These are phyloP conservation scores for Boletus pseudopeckii DNA, from an alignment of 768 basidiomycete species.

Conservation along the genomic window DNA sequence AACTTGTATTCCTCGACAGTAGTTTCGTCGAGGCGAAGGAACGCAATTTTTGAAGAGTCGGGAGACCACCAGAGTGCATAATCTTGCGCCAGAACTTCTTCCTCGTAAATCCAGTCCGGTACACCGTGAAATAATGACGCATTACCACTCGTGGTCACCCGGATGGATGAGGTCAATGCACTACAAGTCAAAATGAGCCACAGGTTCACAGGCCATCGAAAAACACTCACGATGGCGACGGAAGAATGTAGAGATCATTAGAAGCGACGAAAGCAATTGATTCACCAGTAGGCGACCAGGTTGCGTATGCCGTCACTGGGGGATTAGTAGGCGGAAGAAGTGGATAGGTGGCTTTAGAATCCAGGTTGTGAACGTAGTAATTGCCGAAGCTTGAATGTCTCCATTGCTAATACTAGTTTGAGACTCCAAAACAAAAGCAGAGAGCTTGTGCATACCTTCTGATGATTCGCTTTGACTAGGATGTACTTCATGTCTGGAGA, in stretches of 20 bases:
- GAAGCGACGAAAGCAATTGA: constrained; percentile 81
- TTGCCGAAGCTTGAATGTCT: constrained; percentile 86
- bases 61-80: constrained; percentile 92
- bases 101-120: constrained; percentile 97
- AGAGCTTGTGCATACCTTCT: constrained; percentile 50
- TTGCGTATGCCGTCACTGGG: constrained; percentile 71
- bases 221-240: constrained; percentile 55
- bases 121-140: constrained; percentile 89
- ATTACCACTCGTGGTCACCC: constrained; percentile 79
- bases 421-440: neutral
- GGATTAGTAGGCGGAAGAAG: constrained; percentile 67
- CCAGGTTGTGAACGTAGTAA: constrained; percentile 87
- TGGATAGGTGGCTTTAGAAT: constrained; percentile 63
- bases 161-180: constrained; percentile 49
- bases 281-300: constrained; percentile 82
- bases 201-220: neutral
- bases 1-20: constrained; percentile 81
- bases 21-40: constrained; percentile 85
- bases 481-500: constrained; percentile 92
- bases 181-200: constrained; percentile 22
- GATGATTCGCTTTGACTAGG: constrained; percentile 69
- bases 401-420: constrained; percentile 71
- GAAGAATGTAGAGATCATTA: constrained; percentile 87
- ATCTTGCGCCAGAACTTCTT: constrained; percentile 76
- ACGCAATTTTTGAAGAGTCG: constrained; percentile 57